A percentile compares a stretch with the other conserved stretches of the same genome.
phyloP scores from a whole-genome alignment of 75 land plant species.

The Ceratopteris richardii region DNA sequence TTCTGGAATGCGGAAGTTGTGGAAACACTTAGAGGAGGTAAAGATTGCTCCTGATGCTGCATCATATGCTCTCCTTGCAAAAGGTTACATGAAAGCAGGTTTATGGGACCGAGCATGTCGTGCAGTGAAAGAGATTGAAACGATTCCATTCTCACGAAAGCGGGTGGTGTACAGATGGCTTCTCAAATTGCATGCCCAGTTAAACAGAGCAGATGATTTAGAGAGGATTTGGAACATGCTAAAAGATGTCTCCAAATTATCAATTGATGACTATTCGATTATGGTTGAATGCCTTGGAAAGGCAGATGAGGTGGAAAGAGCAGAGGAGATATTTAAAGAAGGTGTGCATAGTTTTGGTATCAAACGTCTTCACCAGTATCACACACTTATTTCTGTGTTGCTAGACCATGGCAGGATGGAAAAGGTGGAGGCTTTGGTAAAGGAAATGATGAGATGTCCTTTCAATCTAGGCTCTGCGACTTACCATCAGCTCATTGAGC shows the following conservation, averaged over 20 bases:
- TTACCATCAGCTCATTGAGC: constrained; percentile 17
- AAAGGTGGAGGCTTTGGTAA: constrained; percentile 15
- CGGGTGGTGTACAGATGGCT: constrained; percentile 14
- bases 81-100: constrained; percentile 8
- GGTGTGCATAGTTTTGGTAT: constrained; percentile 5
- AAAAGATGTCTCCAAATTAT: background rate
- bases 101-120: constrained; percentile 5
- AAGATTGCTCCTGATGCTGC: constrained; percentile 18
- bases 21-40: constrained; percentile 12
- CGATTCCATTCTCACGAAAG: constrained; percentile 1
- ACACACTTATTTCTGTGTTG: constrained; percentile 19
- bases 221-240: constrained; percentile 19
- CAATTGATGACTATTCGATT: constrained; percentile 8
- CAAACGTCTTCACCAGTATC: constrained; percentile 12
- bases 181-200: constrained; percentile 4
- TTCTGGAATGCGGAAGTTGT: constrained; percentile 16
- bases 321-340: constrained; percentile 12
- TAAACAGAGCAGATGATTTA: constrained; percentile 12
- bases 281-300: constrained; percentile 16
- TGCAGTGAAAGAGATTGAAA: constrained; percentile 11
- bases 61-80: constrained; percentile 20
- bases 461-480: constrained; percentile 12
- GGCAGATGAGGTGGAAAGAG: constrained; percentile 15
- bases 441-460: constrained; percentile 5
- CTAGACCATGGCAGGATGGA: constrained; percentile 11